Conservation (phyloP, 371 early-diverging fungal genomes). For the Parasitella parasitica region DNA sequence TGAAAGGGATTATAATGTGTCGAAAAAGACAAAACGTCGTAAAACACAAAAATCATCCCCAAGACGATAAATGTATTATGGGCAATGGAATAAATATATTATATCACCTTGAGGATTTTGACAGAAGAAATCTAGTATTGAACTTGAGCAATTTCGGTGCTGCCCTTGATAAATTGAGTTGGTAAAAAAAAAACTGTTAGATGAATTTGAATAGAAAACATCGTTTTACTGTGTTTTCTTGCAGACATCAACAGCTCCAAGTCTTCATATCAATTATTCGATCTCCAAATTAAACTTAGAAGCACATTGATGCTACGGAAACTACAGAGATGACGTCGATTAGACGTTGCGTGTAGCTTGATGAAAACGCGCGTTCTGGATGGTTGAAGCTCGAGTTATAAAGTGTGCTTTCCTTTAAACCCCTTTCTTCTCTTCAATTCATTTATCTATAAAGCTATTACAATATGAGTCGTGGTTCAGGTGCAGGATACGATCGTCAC, state of each 20-base stretch:
- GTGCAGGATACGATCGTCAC: constrained; percentile 96
- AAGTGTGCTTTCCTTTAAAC: neutral
- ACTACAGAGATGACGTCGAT: constrained; percentile 1
- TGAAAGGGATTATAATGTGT: neutral
- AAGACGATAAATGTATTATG: neutral
- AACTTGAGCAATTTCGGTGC: too few species aligned
- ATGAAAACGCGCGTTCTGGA: neutral
- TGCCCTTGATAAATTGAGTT: too few species aligned
- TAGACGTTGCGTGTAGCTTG: neutral
- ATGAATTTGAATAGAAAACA: too few species aligned
- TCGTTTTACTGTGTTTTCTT: too few species aligned
- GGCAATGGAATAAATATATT: neutral
- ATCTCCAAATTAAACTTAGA: too few species aligned
- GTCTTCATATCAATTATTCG: too few species aligned
- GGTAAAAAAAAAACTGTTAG: too few species aligned
- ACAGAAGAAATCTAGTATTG: too few species aligned
- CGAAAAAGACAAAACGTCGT: neutral
- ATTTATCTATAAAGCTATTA: neutral
- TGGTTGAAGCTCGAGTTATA: neutral
- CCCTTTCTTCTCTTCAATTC: neutral
- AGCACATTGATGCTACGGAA: neutral
- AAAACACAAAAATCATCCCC: neutral
- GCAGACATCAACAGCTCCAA: too few species aligned
- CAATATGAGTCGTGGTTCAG: constrained; percentile 70
- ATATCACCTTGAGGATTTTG: too few species aligned